Evolutionary conservation across 306 rosid genomes (phyloP), one percentile per base, ranked within the genome.

Genomic region (Cicer pinnatifidum): DNA sequence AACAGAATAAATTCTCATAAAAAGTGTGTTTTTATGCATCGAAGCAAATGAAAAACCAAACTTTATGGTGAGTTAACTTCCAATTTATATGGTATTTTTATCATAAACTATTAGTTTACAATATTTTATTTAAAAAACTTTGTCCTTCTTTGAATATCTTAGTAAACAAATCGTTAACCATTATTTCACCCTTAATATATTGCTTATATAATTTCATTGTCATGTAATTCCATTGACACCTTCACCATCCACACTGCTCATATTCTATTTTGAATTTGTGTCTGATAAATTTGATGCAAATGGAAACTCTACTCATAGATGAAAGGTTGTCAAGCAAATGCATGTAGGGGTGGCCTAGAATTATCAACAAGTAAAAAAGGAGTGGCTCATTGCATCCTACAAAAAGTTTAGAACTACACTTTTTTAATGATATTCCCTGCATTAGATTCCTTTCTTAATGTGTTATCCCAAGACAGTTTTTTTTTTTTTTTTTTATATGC

Each of bases 391-490:
- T 19, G 63, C 17, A 1, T 64, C 75, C 57, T 23, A 56, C 37
- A 62, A 75, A 82, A 75, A 37, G 81, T 62, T 41, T 12, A n/a
- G 39, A 38, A 60, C 64, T 23, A 13, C 72, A 73, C 80, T 67
- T 69, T 76, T 70, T 39, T 0, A 37, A 76, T 72, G 40, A 52
- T 56, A 62, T 78, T 84, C 73, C 45, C 3, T 4, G 63, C 20
- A 80, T 80, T 52, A 47, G 80, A 77, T 84, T 80, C 87, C 75
- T 84, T 84, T 77, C 87, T 80, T 84, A 80, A 62, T 69, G 69
- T 77, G 66, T 47, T 59, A 71, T 15, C 61, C 40, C 72, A 58
- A 48, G 41, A 23, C 59, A 61, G 4, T 35, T 19, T 19, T 19
- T 19, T 13, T 63, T 44, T 63, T 33, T 10, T 33, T 44, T 71